Base-by-base conservation (phyloP, 208 protist species). In the Leishmania tropica region DNA sequence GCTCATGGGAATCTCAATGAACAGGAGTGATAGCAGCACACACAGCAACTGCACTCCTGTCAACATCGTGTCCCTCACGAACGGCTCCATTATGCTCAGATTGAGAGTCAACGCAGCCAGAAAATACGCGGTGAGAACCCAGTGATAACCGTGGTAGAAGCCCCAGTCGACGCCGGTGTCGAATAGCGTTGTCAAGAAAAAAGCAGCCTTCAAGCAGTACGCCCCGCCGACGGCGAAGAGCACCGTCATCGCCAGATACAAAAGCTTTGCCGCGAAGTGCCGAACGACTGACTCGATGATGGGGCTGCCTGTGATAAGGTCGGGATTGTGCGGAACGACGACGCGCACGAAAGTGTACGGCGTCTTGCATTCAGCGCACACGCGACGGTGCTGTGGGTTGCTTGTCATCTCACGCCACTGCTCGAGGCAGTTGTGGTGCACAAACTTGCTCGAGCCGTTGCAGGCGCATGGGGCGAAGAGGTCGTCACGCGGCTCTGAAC, bases 321-420 rank as follows among this genome's bases (percentile, higher is more conserved):
- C 64, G 0, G 78, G 10, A 56, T 71, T 81, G 42, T 82, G 78
- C n/a, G 82, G 74, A 53, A 82, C 82, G 13, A 76, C 19, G 1
- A 85, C 78, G 35, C 82, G 82, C 56, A 82, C 78, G 0, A 85
- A 68, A 31, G 78, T 81, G 65, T 85, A 85, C 37, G 82, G 82
- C n/a, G 82, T 82, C 54, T 85, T 85, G 78, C 82, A 85, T 74
- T 85, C 82, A 4, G 82, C 82, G 60, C 82, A 85, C 60, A 85
- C 78, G 74, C 77, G 78, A 51, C 82, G 82, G 78, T 85, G 82
- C 64, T 81, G 71, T 1, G 82, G 78, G 45, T 85, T 85, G 77
- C 78, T 79, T 17, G 82, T 85, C 82, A 82, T 85, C 65, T 79
- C 74, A 37, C 82, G 77, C 82, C 82, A 85, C 73, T 65, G 82